Evolutionary conservation across 352 stramenopile species (phyloP).

Genomic region (Phytopythium chamaehyphon): DNA sequence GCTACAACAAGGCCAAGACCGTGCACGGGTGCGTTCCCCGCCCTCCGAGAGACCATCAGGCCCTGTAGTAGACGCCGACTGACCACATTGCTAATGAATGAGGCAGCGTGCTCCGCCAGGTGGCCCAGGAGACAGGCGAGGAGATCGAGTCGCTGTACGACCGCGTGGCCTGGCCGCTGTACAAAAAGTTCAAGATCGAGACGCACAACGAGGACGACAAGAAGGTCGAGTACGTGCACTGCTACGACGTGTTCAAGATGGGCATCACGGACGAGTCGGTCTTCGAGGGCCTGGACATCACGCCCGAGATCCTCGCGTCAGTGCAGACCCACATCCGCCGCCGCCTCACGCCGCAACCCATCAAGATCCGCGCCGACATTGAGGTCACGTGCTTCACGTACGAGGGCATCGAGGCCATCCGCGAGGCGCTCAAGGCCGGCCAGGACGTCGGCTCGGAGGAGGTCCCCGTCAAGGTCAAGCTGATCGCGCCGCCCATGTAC

Average conservation of each 20-base stretch:
- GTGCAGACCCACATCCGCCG: conserved; percentile 97
- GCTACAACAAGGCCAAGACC: conserved; percentile 99
- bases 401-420: conserved; percentile 99
- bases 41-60: too few species aligned
- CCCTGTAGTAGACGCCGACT: too few species aligned
- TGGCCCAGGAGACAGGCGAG: conserved; percentile 72
- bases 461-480: conserved; percentile 96
- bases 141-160: conserved; percentile 84
- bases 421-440: conserved; percentile 92
- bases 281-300: conserved; percentile 91
- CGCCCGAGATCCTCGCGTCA: conserved; percentile 77
- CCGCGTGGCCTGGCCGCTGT: conserved; percentile 97
- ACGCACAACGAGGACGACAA: conserved; percentile 74
- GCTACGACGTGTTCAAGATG: conserved; percentile 99
- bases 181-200: conserved; percentile 95
- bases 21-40: conserved; percentile 93
- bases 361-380: conserved; percentile 99
- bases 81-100: too few species aligned
- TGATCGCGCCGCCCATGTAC: conserved; percentile 99
- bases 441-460: conserved; percentile 86
- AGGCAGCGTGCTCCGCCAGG: conserved; percentile 87
- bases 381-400: conserved; percentile 99
- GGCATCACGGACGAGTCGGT: conserved; percentile 90
- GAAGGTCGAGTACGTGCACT: conserved; percentile 94
- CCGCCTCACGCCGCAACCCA: conserved; percentile 96